Conservation (phyloP, 140 eudicot genomes). For the Oenanthe javanica region DNA sequence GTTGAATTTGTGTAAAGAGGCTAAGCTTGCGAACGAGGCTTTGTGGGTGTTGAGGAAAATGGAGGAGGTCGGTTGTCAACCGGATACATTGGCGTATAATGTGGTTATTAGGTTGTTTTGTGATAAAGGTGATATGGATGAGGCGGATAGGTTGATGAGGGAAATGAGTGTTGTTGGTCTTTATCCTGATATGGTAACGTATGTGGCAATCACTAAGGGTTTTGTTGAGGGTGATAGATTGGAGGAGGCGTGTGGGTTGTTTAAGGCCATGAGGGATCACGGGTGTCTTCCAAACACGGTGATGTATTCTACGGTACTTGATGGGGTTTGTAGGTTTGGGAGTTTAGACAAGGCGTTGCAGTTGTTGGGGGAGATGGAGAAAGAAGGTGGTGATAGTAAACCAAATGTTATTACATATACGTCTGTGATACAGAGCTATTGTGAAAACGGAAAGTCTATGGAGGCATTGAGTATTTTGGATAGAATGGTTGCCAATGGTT, state of each 20-base stretch:
- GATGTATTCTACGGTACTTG: constrained; percentile 57
- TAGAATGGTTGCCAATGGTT: constrained; percentile 50
- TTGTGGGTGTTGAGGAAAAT: constrained; percentile 76
- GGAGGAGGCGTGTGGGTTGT: constrained; percentile 62
- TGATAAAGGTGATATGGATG: constrained; percentile 50
- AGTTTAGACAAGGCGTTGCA: constrained; percentile 46
- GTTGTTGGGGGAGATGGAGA: constrained; percentile 66
- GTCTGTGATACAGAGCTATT: constrained; percentile 25
- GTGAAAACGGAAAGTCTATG: constrained; percentile 41
- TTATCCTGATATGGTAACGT: constrained; percentile 72
- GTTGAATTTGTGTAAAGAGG: constrained; percentile 67
- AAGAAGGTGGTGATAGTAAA: constrained; percentile 37
- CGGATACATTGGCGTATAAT: constrained; percentile 62
- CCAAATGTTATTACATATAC: constrained; percentile 79
- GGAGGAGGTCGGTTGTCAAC: constrained; percentile 54
- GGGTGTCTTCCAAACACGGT: constrained; percentile 58
- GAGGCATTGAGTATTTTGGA: constrained; percentile 66
- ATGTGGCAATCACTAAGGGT: constrained; percentile 59
- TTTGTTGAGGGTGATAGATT: constrained; percentile 62
- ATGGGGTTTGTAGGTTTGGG: constrained; percentile 66
- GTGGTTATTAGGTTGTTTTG: constrained; percentile 56
- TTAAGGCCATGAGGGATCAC: constrained; percentile 38
- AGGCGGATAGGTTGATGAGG: constrained; percentile 44
- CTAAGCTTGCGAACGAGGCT: constrained; percentile 52
- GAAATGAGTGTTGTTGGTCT: constrained; percentile 54